These are phyloP conservation scores for Fistulifera solaris DNA, from an alignment of 108 stramenopile genomes.

Conservation along the genomic window DNA sequence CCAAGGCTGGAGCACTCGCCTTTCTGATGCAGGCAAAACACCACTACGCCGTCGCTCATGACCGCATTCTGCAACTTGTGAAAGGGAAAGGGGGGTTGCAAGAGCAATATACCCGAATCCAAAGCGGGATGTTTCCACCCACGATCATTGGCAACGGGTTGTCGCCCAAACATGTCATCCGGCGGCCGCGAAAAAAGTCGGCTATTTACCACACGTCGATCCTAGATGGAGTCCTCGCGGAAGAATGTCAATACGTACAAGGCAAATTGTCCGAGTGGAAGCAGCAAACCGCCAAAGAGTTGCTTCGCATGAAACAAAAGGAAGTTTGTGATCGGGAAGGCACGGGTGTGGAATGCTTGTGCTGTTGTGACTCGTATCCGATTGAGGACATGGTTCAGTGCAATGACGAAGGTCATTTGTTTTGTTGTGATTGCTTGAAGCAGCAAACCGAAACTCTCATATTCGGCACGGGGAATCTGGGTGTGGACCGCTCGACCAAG, in stretches of 20 bases:
- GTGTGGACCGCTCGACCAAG: constrained; percentile 29
- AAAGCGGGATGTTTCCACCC: too few relatives aligned
- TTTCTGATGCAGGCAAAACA: background rate
- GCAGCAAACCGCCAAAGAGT: constrained; percentile 1
- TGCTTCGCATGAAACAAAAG: constrained; percentile 11
- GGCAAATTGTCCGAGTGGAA: constrained; percentile 31
- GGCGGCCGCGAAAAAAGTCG: too few relatives aligned
- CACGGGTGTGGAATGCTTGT: constrained; percentile 53
- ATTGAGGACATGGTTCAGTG: constrained; percentile 77
- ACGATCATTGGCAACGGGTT: too few relatives aligned
- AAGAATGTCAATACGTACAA: constrained; percentile 24
- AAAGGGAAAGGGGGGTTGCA: constrained; percentile 5
- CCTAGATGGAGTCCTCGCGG: constrained; percentile 20
- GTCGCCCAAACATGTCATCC: too few relatives aligned
- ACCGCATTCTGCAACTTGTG: constrained; percentile 10
- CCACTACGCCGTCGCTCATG: constrained; percentile 25
- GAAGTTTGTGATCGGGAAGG: constrained; percentile 12
- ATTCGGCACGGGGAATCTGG: constrained; percentile 61
- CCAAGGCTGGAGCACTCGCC: background rate
- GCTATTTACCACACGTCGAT: background rate
- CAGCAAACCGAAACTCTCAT: constrained; percentile 60
- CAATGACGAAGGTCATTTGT: constrained; percentile 62
- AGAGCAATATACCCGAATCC: background rate
- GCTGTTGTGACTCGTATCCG: constrained; percentile 61
- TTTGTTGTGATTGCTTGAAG: constrained; percentile 64